These are phyloP conservation scores for Amylocarpus encephaloides DNA, from an alignment of 2,329 filamentous ascomycete species.

Conservation along the genomic window DNA sequence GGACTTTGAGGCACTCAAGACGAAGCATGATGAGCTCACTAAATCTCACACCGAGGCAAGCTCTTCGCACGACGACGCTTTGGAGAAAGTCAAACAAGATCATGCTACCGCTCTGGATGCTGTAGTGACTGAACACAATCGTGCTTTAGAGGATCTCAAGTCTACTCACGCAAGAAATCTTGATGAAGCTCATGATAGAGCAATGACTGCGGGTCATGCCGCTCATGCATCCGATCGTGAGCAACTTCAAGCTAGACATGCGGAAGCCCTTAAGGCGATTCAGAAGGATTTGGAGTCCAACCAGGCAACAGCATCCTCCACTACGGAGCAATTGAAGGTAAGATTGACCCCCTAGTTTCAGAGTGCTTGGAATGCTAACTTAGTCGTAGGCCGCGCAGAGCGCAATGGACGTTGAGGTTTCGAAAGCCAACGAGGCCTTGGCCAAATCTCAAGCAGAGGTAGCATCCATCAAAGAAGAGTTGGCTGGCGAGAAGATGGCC, in stretches of 20 bases:
- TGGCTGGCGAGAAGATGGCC: conserved; percentile 39
- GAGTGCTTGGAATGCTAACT: conserved; percentile 34
- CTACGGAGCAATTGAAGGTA: conserved; percentile 24
- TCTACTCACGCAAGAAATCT: conserved; percentile 54
- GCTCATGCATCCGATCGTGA: conserved; percentile 46
- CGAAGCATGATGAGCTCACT: conserved; percentile 41
- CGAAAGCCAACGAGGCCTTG: conserved; percentile 36
- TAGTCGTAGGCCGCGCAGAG: conserved; percentile 28
- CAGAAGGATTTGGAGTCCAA: conserved; percentile 43
- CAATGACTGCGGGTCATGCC: conserved; percentile 42
- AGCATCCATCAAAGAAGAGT: conserved; percentile 24
- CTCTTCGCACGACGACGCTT: conserved; percentile 3
- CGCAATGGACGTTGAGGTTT: conserved; percentile 40
- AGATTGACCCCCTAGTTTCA: conserved; percentile 16
- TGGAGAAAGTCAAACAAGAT: conserved; percentile 23
- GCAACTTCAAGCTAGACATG: conserved; percentile 47
- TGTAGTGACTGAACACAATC: conserved; percentile 47
- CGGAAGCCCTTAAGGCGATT: conserved; percentile 36
- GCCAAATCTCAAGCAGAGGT: conserved; percentile 22
- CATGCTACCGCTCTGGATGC: conserved; percentile 33
- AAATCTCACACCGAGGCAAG: conserved; percentile 12
- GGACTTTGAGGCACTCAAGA: conserved; percentile 55
- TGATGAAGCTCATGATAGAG: conserved; percentile 47
- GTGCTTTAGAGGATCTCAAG: conserved; percentile 48
- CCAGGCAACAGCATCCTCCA: conserved; percentile 15